Evolutionary conservation across 1,284 basidiomycete genomes (phyloP).

Genomic region (Ganoderma lucidum): DNA sequence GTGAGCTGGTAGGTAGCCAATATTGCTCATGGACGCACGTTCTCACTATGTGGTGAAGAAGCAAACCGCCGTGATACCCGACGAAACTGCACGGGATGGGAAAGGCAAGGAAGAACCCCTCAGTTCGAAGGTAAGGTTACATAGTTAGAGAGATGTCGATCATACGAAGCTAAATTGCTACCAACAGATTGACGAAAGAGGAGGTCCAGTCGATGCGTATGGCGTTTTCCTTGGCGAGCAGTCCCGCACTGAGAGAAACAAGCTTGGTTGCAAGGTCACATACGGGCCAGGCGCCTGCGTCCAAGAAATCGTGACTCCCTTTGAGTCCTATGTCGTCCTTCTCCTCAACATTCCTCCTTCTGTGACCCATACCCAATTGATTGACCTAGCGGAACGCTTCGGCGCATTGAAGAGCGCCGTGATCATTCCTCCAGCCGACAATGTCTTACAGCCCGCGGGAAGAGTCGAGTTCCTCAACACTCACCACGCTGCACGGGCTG

Average conservation of each 20-base stretch:
- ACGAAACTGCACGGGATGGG: not conserved
- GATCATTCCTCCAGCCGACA: constrained; percentile 19
- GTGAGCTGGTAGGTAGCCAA: not conserved
- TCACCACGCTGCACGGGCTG: constrained; percentile 28
- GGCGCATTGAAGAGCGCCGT: constrained; percentile 29
- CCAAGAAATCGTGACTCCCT: constrained; percentile 46
- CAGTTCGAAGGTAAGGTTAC: not conserved
- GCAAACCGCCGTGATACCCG: not conserved
- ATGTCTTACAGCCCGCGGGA: constrained; percentile 20
- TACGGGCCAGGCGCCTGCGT: constrained; percentile 49
- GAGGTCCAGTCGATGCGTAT: not conserved
- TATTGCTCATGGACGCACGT: not conserved
- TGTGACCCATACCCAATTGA: constrained; percentile 15
- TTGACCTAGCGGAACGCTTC: constrained; percentile 27
- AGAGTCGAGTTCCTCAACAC: constrained; percentile 30
- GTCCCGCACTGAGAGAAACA: constrained; percentile 27
- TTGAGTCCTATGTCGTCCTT: constrained; percentile 47
- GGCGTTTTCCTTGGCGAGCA: not conserved
- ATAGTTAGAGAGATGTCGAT: not conserved
- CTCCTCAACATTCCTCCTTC: constrained; percentile 38
- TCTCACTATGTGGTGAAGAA: not conserved
- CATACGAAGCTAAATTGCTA: not conserved
- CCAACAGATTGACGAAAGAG: not conserved
- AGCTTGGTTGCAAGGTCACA: constrained; percentile 42
- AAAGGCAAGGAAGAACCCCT: not conserved